A percentile compares a stretch with the other conserved stretches of the same genome.
Evolutionary conservation across 192 early-diverging fungal genomes (phyloP).

Genomic region (Gamsiella multidivaricata): DNA sequence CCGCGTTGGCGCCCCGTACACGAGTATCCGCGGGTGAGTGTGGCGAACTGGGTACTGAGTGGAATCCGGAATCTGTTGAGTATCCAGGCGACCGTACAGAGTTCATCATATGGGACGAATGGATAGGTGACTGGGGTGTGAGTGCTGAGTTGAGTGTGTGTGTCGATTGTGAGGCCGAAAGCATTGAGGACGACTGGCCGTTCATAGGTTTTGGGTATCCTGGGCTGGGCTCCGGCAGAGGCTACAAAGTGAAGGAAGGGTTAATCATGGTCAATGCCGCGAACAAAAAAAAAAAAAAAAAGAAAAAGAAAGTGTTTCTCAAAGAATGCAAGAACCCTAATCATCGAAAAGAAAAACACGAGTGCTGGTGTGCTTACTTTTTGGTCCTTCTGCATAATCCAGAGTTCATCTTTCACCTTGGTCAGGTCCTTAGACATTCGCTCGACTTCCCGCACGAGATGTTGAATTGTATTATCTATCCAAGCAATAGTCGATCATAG

Average conservation of each 20-base stretch:
- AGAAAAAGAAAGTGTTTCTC: too few species aligned
- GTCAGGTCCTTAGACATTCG: constrained; percentile 51
- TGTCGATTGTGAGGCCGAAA: constrained; percentile 29
- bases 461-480: constrained; percentile 53
- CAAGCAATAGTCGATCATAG: background rate
- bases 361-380: constrained; percentile 14
- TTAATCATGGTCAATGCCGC: background rate
- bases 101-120: constrained; percentile 15
- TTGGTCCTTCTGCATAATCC: constrained; percentile 53
- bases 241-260: constrained; percentile 4
- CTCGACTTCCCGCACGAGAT: constrained; percentile 50
- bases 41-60: constrained; percentile 48
- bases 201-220: constrained; percentile 37
- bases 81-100: constrained; percentile 25
- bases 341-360: background rate
- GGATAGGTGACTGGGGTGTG: constrained; percentile 41
- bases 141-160: constrained; percentile 5
- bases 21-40: constrained; percentile 47
- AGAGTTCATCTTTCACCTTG: constrained; percentile 50
- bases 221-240: constrained; percentile 45
- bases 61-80: constrained; percentile 49
- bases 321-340: too few species aligned
- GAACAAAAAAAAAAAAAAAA: background rate
- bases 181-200: constrained; percentile 16
- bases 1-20: constrained; percentile 17